Evolutionary conservation across 2,329 filamentous ascomycete genomes (phyloP).

Genomic region (Blastomyces parvus): DNA sequence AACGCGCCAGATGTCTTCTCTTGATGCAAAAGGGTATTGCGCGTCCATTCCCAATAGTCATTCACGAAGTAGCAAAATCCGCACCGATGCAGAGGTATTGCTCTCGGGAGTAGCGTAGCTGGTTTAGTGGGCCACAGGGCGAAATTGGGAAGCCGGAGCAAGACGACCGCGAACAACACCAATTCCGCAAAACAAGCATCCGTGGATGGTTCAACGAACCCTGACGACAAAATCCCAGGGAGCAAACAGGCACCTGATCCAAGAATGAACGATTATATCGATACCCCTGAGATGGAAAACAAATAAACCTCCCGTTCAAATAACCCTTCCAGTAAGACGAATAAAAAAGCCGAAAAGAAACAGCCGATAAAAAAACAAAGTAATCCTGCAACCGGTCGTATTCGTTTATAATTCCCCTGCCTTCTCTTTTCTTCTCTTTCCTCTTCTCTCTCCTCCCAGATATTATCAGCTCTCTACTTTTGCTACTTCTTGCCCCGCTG

Average conservation of each 20-base stretch:
- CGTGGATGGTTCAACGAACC: constrained; percentile 1
- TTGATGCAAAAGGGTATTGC: constrained; percentile 54
- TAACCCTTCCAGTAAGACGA: background rate
- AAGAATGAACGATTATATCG: background rate
- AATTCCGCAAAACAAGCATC: constrained; percentile 1
- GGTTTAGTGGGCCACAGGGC: background rate
- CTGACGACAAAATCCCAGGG: background rate
- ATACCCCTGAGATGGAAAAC: constrained; percentile 1
- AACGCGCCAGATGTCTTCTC: constrained; percentile 56
- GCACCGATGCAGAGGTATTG: background rate
- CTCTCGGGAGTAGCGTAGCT: background rate
- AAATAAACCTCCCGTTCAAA: background rate
- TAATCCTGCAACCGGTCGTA: background rate
- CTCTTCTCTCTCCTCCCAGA: background rate
- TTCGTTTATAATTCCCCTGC: background rate
- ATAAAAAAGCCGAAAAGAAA: background rate
- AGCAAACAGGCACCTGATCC: background rate
- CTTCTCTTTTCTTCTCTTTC: background rate
- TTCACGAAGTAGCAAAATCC: background rate
- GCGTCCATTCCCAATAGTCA: constrained; percentile 46
- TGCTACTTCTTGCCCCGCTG: background rate
- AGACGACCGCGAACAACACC: constrained; percentile 1
- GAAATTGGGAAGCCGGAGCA: background rate
- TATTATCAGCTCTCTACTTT: background rate
- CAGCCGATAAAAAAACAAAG: background rate